Percentiles rank a stretch among this genome's conserved stretches.
Conservation (phyloP, 2,329 filamentous ascomycete species). For the Arthrobotrys iridis region DNA sequence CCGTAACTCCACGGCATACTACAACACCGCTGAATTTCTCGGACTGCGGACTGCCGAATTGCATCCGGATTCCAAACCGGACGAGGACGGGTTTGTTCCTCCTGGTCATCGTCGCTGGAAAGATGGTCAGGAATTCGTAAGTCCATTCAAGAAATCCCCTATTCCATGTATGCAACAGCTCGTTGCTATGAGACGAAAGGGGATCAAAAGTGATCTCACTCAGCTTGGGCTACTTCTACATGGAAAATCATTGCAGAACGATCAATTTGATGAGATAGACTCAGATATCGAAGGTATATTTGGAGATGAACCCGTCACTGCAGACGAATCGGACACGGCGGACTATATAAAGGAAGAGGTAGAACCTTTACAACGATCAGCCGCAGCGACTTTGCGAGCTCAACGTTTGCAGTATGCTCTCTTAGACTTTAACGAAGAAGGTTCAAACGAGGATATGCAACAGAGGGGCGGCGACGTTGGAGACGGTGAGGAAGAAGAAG, state of each 20-base stretch:
- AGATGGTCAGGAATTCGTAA: constrained; percentile 36
- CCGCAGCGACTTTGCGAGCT: background rate
- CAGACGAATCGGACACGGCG: constrained; percentile 22
- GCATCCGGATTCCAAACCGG: background rate
- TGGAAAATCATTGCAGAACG: constrained; percentile 44
- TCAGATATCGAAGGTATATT: constrained; percentile 28
- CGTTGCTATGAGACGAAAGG: constrained; percentile 60
- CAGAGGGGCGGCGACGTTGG: background rate
- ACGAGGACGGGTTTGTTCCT: constrained; percentile 56
- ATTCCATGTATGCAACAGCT: constrained; percentile 63
- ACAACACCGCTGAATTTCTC: constrained; percentile 66
- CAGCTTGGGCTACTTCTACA: constrained; percentile 64
- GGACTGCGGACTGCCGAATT: constrained; percentile 63
- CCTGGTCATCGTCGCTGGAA: constrained; percentile 11
- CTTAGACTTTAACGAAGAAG: constrained; percentile 6
- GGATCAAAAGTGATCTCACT: constrained; percentile 62
- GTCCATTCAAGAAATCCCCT: constrained; percentile 62
- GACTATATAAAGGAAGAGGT: constrained; percentile 39
- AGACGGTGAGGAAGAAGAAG: background rate
- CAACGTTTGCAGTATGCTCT: background rate
- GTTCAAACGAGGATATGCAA: background rate
- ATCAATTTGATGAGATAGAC: constrained; percentile 52
- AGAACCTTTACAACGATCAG: constrained; percentile 16
- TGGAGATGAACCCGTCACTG: constrained; percentile 28
- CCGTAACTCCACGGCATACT: constrained; percentile 67